Base-by-base conservation (phyloP, 306 rosid genomes). In the Sicyos edulis region DNA sequence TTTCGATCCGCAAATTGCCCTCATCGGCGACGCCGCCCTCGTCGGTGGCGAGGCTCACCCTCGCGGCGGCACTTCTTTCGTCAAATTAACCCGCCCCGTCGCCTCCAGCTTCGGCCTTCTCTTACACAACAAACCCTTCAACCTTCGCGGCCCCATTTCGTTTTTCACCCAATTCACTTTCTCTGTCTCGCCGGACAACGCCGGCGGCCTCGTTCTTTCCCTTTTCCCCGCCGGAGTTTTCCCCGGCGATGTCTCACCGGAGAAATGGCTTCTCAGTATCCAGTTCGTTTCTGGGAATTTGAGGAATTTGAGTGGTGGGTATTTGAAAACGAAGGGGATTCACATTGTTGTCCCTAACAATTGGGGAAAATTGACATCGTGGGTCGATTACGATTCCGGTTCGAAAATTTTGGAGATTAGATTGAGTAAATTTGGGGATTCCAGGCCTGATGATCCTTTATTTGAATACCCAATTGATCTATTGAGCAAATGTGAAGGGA, bases 361-460 rank as follows among this genome's bases (percentile, higher is more conserved):
- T 16, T 90, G 85, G 6, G 79, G 78, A 19, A 88, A 82, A 78
- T 51, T 83, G 22, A 76, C 74, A 20, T 78, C 88, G 70, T 88
- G 96, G 96, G 74, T 91, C 22, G 95, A 91, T 86, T 91, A 88
- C 58, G 80, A 82, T 15, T 74, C 80, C 4, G 68, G 83, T 24
- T 79, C 85, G 8, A 80, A 85, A 29, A 74, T 54, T 17, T 44
- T 91, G 57, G 89, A 88, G 52, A 78, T 85, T 50, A 80, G 96
- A 76, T 34, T 86, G 74, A 52, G 78, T 55, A 85, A 79, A 74
- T 50, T 9, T 16, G 84, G 84, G 4, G 88, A 81, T 16, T 6
- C 77, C 1, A 82, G 85, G 76, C 90, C 95, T 8, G 21, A 45
- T 1, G 37, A 74, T 61, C 92, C 96, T 0, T 76, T 78, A n/a